Percentiles rank a stretch among this genome's conserved stretches.
Evolutionary conservation across 495 filamentous ascomycete genomes (phyloP).

Genomic region (Polyplosphaeria fusca): DNA sequence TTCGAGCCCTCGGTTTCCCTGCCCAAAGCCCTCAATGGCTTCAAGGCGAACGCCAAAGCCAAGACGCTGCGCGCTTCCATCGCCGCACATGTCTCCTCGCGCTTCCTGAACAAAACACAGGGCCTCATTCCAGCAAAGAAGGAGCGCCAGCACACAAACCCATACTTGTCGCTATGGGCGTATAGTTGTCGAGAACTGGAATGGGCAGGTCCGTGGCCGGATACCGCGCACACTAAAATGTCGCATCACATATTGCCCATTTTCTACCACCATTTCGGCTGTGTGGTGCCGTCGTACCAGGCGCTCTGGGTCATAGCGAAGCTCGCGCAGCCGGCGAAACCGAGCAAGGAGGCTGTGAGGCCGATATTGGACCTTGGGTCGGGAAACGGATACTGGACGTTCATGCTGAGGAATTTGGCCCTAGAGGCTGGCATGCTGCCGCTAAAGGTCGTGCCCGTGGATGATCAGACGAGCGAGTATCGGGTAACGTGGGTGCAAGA

Average conservation of each 20-base stretch:
- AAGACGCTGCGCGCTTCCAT: constrained; percentile 50
- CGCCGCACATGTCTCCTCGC: constrained; percentile 48
- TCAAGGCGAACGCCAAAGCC: constrained; percentile 58
- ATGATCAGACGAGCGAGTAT: constrained; percentile 55
- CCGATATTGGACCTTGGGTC: constrained; percentile 54
- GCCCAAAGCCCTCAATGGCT: constrained; percentile 50
- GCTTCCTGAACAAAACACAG: constrained; percentile 29
- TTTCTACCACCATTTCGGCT: constrained; percentile 68
- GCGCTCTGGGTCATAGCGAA: constrained; percentile 50
- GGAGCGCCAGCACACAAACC: constrained; percentile 47
- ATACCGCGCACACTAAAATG: constrained; percentile 40
- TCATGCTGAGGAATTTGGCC: constrained; percentile 48
- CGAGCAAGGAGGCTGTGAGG: constrained; percentile 33
- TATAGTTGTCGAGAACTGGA: constrained; percentile 49
- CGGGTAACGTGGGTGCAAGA: constrained; percentile 59
- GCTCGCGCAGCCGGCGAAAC: constrained; percentile 33
- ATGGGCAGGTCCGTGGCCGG: constrained; percentile 52
- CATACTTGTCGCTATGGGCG: constrained; percentile 56
- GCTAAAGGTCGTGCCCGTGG: constrained; percentile 45
- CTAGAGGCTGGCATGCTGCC: constrained; percentile 37
- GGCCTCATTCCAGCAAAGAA: constrained; percentile 31
- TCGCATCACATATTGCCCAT: constrained; percentile 58
- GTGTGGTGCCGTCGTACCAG: constrained; percentile 57
- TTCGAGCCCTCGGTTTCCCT: constrained; percentile 52
- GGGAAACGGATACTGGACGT: constrained; percentile 64